Percentiles rank a stretch among this genome's conserved stretches.
Conservation (phyloP, 2,329 filamentous ascomycete species). For the Dactylellina sp. region DNA sequence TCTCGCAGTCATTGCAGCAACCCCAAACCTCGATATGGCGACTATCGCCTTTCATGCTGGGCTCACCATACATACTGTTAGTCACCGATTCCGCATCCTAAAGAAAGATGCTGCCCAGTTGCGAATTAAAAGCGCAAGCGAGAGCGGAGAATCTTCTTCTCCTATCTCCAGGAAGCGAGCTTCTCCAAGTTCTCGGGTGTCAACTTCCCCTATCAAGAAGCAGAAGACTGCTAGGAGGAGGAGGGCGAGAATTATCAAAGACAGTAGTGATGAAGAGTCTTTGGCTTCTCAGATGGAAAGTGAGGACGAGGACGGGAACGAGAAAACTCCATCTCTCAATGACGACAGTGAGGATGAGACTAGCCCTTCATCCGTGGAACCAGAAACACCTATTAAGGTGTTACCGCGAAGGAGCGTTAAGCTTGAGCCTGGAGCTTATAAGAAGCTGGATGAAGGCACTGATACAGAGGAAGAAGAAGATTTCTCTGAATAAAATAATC, state of each 20-base stretch:
- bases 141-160: background rate
- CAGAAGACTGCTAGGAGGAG: conserved; percentile 18
- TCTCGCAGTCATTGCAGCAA: conserved; percentile 28
- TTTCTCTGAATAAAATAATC: conserved; percentile 11
- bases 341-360: conserved; percentile 8
- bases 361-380: conserved; percentile 25
- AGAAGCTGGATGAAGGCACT: conserved; percentile 25
- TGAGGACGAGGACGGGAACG: conserved; percentile 25
- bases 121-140: background rate
- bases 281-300: background rate
- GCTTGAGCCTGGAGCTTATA: conserved; percentile 38
- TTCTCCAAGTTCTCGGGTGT: background rate
- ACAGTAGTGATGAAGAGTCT: conserved; percentile 47
- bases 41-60: conserved; percentile 21
- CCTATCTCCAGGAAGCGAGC: conserved; percentile 35
- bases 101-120: conserved; percentile 24
- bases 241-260: conserved; percentile 19
- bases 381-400: conserved; percentile 27
- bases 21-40: conserved; percentile 3
- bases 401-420: conserved; percentile 33
- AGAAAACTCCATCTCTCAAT: conserved; percentile 22
- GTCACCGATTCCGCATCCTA: conserved; percentile 15
- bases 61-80: conserved; percentile 15
- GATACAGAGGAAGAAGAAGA: conserved; percentile 8
- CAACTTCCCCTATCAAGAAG: conserved; percentile 31